These are phyloP conservation scores for Leccinum laetum DNA, from an alignment of 1,284 basidiomycete species.

Conservation along the genomic window DNA sequence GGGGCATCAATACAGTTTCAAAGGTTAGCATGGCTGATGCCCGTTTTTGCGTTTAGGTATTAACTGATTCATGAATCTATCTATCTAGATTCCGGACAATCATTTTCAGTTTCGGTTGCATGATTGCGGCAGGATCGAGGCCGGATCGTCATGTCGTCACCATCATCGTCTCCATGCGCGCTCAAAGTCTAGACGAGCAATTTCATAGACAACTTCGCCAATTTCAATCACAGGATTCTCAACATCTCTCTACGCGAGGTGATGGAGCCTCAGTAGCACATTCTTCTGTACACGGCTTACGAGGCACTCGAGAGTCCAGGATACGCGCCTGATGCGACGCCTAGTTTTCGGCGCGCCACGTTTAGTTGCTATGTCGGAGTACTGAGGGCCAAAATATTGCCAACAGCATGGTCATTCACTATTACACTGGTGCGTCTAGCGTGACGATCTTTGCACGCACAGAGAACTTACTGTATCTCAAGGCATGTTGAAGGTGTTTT, in stretches of 20 bases:
- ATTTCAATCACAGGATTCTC: constrained; percentile 73
- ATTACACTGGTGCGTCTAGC: constrained; percentile 59
- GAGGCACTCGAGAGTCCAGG: constrained; percentile 70
- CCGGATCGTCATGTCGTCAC: constrained; percentile 17
- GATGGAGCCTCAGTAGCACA: constrained; percentile 74
- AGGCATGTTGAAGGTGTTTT: constrained; percentile 69
- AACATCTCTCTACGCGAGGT: constrained; percentile 56
- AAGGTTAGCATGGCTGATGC: too few species aligned
- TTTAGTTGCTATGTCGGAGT: constrained; percentile 69
- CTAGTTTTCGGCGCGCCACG: constrained; percentile 14
- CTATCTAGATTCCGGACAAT: constrained; percentile 52
- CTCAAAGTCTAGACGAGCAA: constrained; percentile 45
- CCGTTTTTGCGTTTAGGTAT: constrained; percentile 1
- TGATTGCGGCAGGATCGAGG: constrained; percentile 13
- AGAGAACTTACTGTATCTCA: constrained; percentile 9
- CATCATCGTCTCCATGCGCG: constrained; percentile 26
- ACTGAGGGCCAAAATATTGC: constrained; percentile 58
- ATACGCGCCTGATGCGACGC: constrained; percentile 40
- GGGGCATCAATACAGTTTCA: too few species aligned
- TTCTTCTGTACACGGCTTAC: constrained; percentile 64
- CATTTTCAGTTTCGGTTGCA: constrained; percentile 55
- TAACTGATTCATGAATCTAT: constrained; percentile 4
- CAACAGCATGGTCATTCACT: constrained; percentile 65
- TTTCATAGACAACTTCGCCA: constrained; percentile 37
- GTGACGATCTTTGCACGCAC: not conserved